phyloP scores from a whole-genome alignment of 2,329 filamentous ascomycete species.

The Macrophomina tecta region DNA sequence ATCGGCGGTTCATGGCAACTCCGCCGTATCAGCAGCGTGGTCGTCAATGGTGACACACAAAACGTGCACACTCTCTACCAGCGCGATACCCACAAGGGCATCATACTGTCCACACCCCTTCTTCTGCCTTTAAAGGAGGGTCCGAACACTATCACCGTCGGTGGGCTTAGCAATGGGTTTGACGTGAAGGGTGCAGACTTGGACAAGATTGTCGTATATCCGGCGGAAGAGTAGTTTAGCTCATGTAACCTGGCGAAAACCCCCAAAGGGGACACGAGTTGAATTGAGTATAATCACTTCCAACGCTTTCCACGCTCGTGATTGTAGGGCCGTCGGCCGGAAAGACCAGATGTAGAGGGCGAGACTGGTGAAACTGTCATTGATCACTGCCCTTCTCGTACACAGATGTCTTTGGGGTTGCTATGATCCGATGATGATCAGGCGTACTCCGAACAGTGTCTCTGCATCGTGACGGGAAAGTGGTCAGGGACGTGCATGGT shows the following conservation, averaged over 20 bases:
- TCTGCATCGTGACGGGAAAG: too few relatives aligned
- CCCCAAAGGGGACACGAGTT: too few relatives aligned
- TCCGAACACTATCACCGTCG: slow-evolving; percentile 63
- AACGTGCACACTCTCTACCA: slow-evolving; percentile 59
- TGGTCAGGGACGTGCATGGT: too few relatives aligned
- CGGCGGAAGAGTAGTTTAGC: slow-evolving; percentile 50
- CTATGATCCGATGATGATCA: too few relatives aligned
- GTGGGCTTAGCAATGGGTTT: slow-evolving; percentile 62
- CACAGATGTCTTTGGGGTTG: too few relatives aligned
- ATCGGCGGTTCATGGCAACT: slow-evolving; percentile 67
- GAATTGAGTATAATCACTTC: too few relatives aligned
- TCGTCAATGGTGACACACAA: slow-evolving; percentile 61
- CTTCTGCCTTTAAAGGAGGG: slow-evolving; percentile 61
- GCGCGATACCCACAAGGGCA: slow-evolving; percentile 64
- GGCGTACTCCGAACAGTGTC: too few relatives aligned
- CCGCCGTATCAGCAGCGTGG: slow-evolving; percentile 64
- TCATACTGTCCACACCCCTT: slow-evolving; percentile 64
- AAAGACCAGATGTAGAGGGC: too few relatives aligned
- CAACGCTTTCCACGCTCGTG: too few relatives aligned
- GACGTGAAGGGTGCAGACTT: slow-evolving; percentile 65
- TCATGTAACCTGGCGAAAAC: not conserved
- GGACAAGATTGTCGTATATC: slow-evolving; percentile 66
- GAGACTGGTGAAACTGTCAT: too few relatives aligned
- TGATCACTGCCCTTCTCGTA: too few relatives aligned
- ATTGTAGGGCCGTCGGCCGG: too few relatives aligned